These are phyloP conservation scores for Cichorium intybus DNA, from an alignment of 140 eudicot species.

Conservation along the genomic window DNA sequence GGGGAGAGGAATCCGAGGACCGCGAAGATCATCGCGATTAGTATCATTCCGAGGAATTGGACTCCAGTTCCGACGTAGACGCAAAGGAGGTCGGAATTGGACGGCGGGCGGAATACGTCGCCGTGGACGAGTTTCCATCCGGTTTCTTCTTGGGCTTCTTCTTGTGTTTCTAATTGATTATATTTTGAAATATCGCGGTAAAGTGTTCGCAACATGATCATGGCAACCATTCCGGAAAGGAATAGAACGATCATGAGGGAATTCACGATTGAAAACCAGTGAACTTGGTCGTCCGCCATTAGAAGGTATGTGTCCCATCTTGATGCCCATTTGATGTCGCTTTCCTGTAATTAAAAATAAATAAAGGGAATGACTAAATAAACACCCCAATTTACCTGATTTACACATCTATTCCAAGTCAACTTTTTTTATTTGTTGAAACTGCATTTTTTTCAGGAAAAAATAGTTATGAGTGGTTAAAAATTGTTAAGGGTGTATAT, in stretches of 20 bases:
- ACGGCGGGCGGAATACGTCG: conserved; percentile 66
- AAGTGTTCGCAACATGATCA: conserved; percentile 71
- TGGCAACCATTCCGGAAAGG: conserved; percentile 74
- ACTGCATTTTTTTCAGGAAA: too few relatives aligned
- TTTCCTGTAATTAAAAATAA: too few relatives aligned
- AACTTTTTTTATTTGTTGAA: too few relatives aligned
- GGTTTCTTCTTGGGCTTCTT: conserved; percentile 75
- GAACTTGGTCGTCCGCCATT: conserved; percentile 68
- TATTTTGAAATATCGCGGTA: conserved; percentile 69
- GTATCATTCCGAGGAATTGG: conserved; percentile 61
- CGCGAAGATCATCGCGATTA: conserved; percentile 68
- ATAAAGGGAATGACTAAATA: too few relatives aligned
- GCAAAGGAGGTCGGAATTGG: conserved; percentile 52
- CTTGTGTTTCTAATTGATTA: conserved; percentile 71
- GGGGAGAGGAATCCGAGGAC: conserved; percentile 67
- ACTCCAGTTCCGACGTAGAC: conserved; percentile 72
- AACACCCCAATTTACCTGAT: too few relatives aligned
- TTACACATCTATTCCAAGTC: too few relatives aligned
- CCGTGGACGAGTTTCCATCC: conserved; percentile 85
- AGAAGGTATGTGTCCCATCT: conserved; percentile 78
- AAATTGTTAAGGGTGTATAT: too few relatives aligned
- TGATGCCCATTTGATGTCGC: conserved; percentile 77
- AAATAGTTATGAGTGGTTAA: background rate
- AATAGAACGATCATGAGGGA: conserved; percentile 74
- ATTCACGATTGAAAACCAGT: conserved; percentile 70